These are phyloP conservation scores for Jatropha podagrica DNA, from an alignment of 441 rosid genomes.

Conservation along the genomic window DNA sequence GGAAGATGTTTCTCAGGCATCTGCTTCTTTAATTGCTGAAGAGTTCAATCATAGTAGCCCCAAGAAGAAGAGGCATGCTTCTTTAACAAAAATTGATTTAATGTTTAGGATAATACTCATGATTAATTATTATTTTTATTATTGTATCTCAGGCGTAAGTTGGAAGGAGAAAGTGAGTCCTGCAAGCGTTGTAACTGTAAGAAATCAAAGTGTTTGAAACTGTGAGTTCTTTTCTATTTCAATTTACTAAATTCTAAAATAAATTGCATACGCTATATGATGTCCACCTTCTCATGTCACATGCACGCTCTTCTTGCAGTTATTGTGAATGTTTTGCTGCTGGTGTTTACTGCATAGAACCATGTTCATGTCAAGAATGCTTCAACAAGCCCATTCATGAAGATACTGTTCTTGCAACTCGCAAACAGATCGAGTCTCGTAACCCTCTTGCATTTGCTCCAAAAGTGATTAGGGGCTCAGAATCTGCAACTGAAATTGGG, in stretches of 20 bases:
- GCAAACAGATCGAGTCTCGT: slow-evolving; percentile 96
- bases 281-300: neutral
- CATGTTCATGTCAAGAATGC: slow-evolving; percentile 96
- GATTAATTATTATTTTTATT: neutral
- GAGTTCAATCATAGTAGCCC: slow-evolving; percentile 54
- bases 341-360: slow-evolving; percentile 97
- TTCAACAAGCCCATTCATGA: slow-evolving; percentile 96
- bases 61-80: slow-evolving; percentile 58
- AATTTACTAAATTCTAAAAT: slow-evolving; percentile 2
- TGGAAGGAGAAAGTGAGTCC: slow-evolving; percentile 73
- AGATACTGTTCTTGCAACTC: slow-evolving; percentile 95
- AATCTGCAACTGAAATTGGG: slow-evolving; percentile 59
- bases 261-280: neutral
- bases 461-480: slow-evolving; percentile 77
- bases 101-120: neutral
- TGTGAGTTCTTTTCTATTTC: slow-evolving; percentile 50
- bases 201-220: slow-evolving; percentile 98
- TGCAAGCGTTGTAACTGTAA: slow-evolving; percentile 99
- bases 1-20: slow-evolving; percentile 52
- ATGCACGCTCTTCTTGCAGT: slow-evolving; percentile 40
- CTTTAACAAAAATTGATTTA: neutral
- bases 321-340: slow-evolving; percentile 99
- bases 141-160: slow-evolving; percentile 50
- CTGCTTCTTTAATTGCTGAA: slow-evolving; percentile 38
- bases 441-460: slow-evolving; percentile 99